Conservation (phyloP, 2,329 filamentous ascomycete species). For the Ceratocystis lukuohia region DNA sequence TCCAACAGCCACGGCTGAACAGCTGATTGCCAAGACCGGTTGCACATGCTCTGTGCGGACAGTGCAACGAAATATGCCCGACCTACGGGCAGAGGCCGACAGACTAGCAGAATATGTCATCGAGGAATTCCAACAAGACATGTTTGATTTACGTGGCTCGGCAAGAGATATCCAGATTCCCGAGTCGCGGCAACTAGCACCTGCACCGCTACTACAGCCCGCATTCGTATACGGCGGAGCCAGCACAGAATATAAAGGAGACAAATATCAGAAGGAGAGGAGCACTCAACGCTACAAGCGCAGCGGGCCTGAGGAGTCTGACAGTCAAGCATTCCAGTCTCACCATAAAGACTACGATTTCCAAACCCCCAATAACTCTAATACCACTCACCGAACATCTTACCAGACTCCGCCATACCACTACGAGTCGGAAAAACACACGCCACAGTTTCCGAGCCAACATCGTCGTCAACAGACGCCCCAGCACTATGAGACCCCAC, state of each 20-base stretch:
- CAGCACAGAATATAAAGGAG: not conserved
- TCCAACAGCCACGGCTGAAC: slow-evolving; percentile 18
- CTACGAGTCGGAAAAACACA: not conserved
- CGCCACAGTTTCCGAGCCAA: not conserved
- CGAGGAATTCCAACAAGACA: slow-evolving; percentile 17
- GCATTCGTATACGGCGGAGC: not conserved
- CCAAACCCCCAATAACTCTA: not conserved
- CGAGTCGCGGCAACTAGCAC: not conserved
- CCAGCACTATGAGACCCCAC: not conserved
- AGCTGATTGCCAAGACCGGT: slow-evolving; percentile 16
- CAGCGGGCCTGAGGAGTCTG: not conserved
- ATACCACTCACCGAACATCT: not conserved
- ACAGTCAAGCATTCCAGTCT: not conserved
- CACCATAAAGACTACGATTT: not conserved
- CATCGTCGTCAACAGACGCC: not conserved
- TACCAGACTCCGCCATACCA: not conserved
- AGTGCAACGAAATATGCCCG: slow-evolving; percentile 16
- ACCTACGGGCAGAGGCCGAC: slow-evolving; percentile 15
- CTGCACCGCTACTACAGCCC: not conserved
- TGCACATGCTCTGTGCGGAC: slow-evolving; percentile 18
- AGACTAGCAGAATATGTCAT: slow-evolving; percentile 16
- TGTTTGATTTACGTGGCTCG: slow-evolving; percentile 1
- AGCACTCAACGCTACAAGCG: not conserved
- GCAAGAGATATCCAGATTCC: slow-evolving; percentile 4
- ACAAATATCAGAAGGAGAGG: not conserved